A percentile compares a stretch with the other conserved stretches of the same genome.
Conservation (phyloP, 352 stramenopile genomes). For the Globisporangium paddicum region DNA sequence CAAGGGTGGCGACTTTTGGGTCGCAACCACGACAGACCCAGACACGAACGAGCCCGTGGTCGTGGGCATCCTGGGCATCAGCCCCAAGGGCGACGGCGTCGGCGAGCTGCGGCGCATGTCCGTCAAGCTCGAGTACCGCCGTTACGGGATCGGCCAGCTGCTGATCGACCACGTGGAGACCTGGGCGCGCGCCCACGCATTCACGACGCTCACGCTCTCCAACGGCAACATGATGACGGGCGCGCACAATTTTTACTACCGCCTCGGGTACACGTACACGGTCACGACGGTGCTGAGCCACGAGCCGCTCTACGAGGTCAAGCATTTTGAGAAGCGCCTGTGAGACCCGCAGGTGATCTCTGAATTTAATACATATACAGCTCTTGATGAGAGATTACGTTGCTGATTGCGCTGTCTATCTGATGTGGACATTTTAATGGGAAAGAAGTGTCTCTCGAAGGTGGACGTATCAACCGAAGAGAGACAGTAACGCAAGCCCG, state of each 20-base stretch:
- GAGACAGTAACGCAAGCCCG: too few relatives aligned
- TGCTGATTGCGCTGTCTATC: too few relatives aligned
- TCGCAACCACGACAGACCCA: background rate
- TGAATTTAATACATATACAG: too few relatives aligned
- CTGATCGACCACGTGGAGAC: constrained; percentile 11
- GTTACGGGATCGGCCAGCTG: constrained; percentile 9
- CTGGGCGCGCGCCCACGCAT: constrained; percentile 8
- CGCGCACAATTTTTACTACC: constrained; percentile 13
- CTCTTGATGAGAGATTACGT: too few relatives aligned
- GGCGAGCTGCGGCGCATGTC: constrained; percentile 8
- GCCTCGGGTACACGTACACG: constrained; percentile 9
- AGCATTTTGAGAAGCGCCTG: constrained; percentile 10
- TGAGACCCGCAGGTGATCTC: background rate
- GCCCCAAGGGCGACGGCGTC: background rate
- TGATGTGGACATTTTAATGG: too few relatives aligned
- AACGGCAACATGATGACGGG: constrained; percentile 13
- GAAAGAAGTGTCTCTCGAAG: too few relatives aligned
- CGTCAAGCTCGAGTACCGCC: constrained; percentile 8
- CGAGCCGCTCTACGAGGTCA: constrained; percentile 8
- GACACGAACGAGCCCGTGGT: background rate
- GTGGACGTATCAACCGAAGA: too few relatives aligned
- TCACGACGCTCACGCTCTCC: constrained; percentile 9
- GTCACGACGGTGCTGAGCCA: background rate
- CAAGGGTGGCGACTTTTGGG: constrained; percentile 9
- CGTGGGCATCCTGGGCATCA: constrained; percentile 8